A percentile compares a stretch with the other conserved stretches of the same genome.
Conservation (phyloP, 1,139 yeast species). For the Taiozyma onychis region DNA sequence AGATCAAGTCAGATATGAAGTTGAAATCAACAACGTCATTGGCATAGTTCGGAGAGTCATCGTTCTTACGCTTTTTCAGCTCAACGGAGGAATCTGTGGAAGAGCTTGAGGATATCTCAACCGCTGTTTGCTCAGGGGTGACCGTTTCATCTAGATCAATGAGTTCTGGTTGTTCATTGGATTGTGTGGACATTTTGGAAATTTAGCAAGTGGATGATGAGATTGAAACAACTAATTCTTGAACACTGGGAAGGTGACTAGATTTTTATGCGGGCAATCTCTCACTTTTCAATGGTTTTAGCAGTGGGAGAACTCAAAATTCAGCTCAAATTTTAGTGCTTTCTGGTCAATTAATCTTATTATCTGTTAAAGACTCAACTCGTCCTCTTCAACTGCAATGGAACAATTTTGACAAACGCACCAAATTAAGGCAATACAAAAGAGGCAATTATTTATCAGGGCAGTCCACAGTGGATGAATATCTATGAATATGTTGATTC, state of each 20-base stretch:
- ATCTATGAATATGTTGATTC: not conserved
- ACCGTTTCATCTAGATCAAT: constrained; percentile 3
- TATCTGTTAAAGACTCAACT: not conserved
- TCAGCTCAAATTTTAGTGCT: not conserved
- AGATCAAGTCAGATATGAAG: constrained; percentile 21
- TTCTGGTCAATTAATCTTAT: not conserved
- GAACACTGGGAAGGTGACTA: not conserved
- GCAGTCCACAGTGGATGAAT: not conserved
- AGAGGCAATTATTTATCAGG: not conserved
- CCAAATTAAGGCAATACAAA: not conserved
- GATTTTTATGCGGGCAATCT: not conserved
- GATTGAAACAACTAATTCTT: not conserved
- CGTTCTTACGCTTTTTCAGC: constrained; percentile 6
- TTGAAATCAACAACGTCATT: constrained; percentile 14
- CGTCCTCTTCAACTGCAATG: not conserved
- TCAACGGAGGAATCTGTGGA: constrained; percentile 4
- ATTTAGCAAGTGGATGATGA: not conserved
- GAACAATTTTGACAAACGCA: too few relatives aligned
- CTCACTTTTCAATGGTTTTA: not conserved
- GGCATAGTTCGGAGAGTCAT: not conserved
- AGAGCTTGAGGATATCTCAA: not conserved
- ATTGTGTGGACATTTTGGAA: not conserved
- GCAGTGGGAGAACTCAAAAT: not conserved
- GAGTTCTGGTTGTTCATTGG: not conserved
- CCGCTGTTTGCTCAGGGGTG: not conserved